Base-by-base conservation (phyloP, 192 early-diverging fungal genomes). In the Podila horticola region DNA sequence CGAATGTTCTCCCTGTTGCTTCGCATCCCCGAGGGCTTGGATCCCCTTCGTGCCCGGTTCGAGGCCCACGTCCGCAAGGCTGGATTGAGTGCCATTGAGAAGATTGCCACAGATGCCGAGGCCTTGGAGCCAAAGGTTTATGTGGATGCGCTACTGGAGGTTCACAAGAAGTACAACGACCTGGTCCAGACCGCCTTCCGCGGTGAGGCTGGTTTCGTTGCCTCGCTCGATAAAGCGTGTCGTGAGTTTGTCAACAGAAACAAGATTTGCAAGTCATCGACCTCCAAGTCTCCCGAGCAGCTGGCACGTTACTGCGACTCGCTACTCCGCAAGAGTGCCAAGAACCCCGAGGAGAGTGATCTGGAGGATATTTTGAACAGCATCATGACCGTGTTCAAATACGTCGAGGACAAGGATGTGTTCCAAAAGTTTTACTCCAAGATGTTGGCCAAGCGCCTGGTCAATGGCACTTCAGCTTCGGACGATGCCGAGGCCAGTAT, bases 341-440 rank as follows among this genome's bases (percentile, higher is more conserved):
- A 93, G 71, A 89, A 92, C 41, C 86, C 90, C 0, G 94, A 96
- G 50, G 91, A 93, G 73, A 73, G 74, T 31, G 93, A 93, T 59
- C 74, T 93, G 11, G 92, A 94, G 74, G 89, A 92, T 8, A 84
- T 91, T 19, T 70, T 94, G 33, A 93, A 93, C 83, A 92, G 84
- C 71, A 90, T 93, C 65, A 96, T 99, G 89, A 97, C 92, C 7
- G 91, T 99, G 17, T 98, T 96, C 85, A 95, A 97, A 82, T 99
- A 95, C 79, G 90, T 99, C 51, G 96, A 96, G 68, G 96, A 97
- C 88, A 95, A 96, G 82, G 98, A 99, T 79, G 95, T 99, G 33
- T 99, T 98, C 87, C 97, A 98, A 83, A 96, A 97, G 85, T 96
- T 97, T 61, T 99, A 99, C 84, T 91, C 92, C 41, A 95, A 94